Evolutionary conservation across 495 filamentous ascomycete genomes (phyloP).

Genomic region (Aspergillus homomorphus): DNA sequence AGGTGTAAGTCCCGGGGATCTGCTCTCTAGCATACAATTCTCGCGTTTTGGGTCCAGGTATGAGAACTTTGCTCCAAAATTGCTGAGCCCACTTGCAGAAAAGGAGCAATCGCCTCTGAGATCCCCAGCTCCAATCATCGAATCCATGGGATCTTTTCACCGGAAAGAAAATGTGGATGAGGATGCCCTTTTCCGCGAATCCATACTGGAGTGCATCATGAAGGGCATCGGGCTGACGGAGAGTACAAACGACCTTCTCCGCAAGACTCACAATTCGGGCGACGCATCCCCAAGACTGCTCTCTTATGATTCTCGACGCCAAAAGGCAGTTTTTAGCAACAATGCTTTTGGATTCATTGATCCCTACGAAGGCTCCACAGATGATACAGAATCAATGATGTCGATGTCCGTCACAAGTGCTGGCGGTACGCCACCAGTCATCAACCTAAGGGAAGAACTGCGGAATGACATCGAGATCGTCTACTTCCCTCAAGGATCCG

Average conservation of each 20-base stretch:
- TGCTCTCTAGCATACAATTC: constrained; percentile 75
- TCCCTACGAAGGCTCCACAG: constrained; percentile 74
- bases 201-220: constrained; percentile 91
- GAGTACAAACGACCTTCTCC: constrained; percentile 57
- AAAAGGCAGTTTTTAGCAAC: constrained; percentile 79
- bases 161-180: constrained; percentile 78
- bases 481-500: constrained; percentile 89
- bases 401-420: constrained; percentile 60
- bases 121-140: constrained; percentile 32
- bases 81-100: constrained; percentile 58
- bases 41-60: constrained; percentile 53
- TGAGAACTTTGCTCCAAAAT: constrained; percentile 30
- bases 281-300: constrained; percentile 82
- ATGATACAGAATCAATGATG: constrained; percentile 84
- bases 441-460: constrained; percentile 66
- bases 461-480: constrained; percentile 95
- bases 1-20: constrained; percentile 68
- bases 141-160: constrained; percentile 42
- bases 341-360: constrained; percentile 97
- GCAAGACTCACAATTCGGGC: constrained; percentile 62
- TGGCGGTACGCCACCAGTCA: constrained; percentile 51
- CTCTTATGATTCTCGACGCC: constrained; percentile 78
- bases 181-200: constrained; percentile 81
- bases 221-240: constrained; percentile 82
- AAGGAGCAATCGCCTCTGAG: constrained; percentile 55